phyloP scores from a whole-genome alignment of 495 filamentous ascomycete genomes.

The Penicillium diatomitis region DNA sequence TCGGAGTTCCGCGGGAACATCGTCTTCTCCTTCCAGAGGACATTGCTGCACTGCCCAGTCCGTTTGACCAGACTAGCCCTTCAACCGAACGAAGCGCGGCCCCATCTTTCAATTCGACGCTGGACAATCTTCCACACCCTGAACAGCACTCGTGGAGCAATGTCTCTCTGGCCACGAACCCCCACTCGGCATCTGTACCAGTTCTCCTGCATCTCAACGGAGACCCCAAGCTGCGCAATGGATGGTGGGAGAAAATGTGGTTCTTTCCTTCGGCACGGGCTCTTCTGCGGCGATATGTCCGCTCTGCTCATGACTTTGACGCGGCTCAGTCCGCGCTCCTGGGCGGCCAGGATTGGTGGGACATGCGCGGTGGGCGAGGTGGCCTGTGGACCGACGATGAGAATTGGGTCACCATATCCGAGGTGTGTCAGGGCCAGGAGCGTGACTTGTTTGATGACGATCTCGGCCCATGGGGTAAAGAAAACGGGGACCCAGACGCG shows the following conservation, averaged over 20 bases:
- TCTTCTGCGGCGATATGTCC: constrained; percentile 42
- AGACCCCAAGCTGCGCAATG: constrained; percentile 27
- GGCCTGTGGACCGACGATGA: constrained; percentile 52
- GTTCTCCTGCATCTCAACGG: constrained; percentile 43
- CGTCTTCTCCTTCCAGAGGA: constrained; percentile 37
- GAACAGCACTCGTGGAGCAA: constrained; percentile 36
- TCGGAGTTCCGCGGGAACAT: constrained; percentile 33
- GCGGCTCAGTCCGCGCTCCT: constrained; percentile 35
- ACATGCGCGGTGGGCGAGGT: constrained; percentile 44
- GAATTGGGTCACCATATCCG: constrained; percentile 44
- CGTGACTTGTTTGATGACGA: constrained; percentile 41
- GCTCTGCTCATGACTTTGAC: constrained; percentile 33
- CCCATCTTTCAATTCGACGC: constrained; percentile 31
- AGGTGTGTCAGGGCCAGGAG: constrained; percentile 45
- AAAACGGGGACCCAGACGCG: constrained; percentile 60
- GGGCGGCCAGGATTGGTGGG: constrained; percentile 46
- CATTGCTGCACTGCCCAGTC: constrained; percentile 27
- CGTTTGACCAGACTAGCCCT: constrained; percentile 30
- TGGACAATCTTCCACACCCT: constrained; percentile 34
- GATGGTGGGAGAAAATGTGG: constrained; percentile 51
- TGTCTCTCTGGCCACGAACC: constrained; percentile 45
- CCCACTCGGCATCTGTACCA: constrained; percentile 39
- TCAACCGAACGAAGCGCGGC: constrained; percentile 22
- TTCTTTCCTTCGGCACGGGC: constrained; percentile 44
- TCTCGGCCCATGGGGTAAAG: constrained; percentile 38